These are phyloP conservation scores for Hemileccinum rubropunctum DNA, from an alignment of 768 basidiomycete genomes.

Conservation along the genomic window DNA sequence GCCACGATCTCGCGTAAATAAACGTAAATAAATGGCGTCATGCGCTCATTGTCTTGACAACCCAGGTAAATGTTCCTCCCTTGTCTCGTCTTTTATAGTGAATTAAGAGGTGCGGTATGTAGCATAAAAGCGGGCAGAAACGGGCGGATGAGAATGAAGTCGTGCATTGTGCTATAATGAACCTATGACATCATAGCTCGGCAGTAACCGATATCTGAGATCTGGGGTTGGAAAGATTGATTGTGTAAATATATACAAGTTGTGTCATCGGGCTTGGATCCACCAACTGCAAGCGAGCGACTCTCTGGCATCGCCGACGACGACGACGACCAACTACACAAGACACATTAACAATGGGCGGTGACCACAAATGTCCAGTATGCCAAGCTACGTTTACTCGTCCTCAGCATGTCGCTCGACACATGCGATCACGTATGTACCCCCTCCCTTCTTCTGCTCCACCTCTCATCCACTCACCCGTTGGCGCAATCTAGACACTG, in stretches of 20 bases:
- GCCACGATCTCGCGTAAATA: conserved; percentile 53
- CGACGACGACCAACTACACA: no score
- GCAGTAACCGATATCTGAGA: conserved; percentile 33
- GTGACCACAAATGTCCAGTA: conserved; percentile 84
- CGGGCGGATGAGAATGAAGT: no score
- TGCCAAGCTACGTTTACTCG: conserved; percentile 86
- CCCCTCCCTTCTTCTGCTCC: conserved; percentile 18
- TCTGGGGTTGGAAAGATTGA: conserved; percentile 30
- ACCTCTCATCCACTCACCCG: conserved; percentile 8
- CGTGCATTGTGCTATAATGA: no score
- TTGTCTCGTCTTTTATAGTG: neutral
- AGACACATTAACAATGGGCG: conserved; percentile 72
- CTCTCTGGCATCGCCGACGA: conserved; percentile 16
- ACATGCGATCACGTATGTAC: conserved; percentile 88
- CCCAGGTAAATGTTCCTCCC: conserved; percentile 8
- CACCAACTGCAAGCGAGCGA: conserved; percentile 25
- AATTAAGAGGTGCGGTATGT: no score
- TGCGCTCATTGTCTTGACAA: conserved; percentile 33
- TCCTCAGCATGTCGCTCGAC: conserved; percentile 85
- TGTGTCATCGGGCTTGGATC: conserved; percentile 33
- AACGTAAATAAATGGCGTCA: conserved; percentile 30
- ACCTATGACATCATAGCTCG: conserved; percentile 31
- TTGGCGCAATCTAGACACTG: conserved; percentile 57
- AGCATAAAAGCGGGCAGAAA: neutral
- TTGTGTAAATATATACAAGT: conserved; percentile 37